Evolutionary conservation across 345 rosid species (phyloP).

Genomic region (Salix viminalis): DNA sequence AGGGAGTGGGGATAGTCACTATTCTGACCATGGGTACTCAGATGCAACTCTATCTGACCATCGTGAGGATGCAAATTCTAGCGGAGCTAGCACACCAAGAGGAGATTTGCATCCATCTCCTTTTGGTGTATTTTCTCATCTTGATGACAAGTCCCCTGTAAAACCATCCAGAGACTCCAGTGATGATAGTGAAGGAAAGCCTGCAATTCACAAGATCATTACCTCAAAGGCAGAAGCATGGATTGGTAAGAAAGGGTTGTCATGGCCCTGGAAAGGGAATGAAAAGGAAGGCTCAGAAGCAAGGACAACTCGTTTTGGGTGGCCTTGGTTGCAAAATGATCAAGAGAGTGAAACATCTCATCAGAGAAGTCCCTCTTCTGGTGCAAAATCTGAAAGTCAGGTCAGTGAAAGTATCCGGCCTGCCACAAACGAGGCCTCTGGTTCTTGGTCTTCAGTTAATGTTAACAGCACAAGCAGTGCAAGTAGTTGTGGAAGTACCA

Average conservation of each 20-base stretch:
- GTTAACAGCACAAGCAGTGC: conserved; percentile 87
- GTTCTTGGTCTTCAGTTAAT: conserved; percentile 67
- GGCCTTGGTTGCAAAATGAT: conserved; percentile 59
- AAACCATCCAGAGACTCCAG: conserved; percentile 55
- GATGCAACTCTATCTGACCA: conserved; percentile 51
- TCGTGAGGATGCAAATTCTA: conserved; percentile 78
- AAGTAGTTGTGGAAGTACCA: conserved; percentile 88
- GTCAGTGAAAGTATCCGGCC: conserved; percentile 44
- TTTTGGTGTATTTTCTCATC: conserved; percentile 54
- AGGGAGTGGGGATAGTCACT: conserved; percentile 71
- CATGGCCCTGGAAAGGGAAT: conserved; percentile 97
- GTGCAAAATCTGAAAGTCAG: conserved; percentile 45
- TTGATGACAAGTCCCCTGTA: conserved; percentile 44
- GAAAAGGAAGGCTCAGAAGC: conserved; percentile 64
- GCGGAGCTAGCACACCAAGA: conserved; percentile 90
- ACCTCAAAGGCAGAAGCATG: conserved; percentile 82
- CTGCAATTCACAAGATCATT: conserved; percentile 60
- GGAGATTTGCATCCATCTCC: conserved; percentile 57
- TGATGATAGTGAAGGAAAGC: conserved; percentile 72
- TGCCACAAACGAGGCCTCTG: conserved; percentile 59
- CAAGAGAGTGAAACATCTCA: conserved; percentile 47
- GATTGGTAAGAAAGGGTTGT: conserved; percentile 75
- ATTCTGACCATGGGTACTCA: conserved; percentile 57
- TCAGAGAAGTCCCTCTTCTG: conserved; percentile 38
- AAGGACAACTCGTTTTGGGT: conserved; percentile 41